These are phyloP conservation scores for Pichia insulana DNA, from an alignment of 805 yeast species.

Conservation along the genomic window DNA sequence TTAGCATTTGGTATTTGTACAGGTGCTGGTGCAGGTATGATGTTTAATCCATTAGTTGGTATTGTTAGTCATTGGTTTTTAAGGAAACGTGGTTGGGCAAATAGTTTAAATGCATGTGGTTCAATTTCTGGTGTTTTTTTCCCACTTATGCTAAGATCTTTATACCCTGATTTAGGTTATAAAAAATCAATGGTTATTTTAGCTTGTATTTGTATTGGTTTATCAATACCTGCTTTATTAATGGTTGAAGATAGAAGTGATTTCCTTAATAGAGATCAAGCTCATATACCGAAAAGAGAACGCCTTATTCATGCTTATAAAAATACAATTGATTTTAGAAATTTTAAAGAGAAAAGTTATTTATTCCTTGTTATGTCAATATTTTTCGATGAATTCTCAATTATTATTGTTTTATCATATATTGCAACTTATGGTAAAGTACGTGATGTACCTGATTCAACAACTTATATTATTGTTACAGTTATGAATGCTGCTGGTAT, in stretches of 20 bases:
- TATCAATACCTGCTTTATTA: slow-evolving; percentile 28
- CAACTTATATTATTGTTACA: slow-evolving; percentile 40
- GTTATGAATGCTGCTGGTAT: slow-evolving; percentile 40
- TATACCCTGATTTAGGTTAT: slow-evolving; percentile 44
- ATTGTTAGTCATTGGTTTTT: slow-evolving; percentile 62
- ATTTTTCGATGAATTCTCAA: slow-evolving; percentile 40
- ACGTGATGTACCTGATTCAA: slow-evolving; percentile 35
- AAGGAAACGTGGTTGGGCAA: slow-evolving; percentile 48
- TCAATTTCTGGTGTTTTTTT: slow-evolving; percentile 45
- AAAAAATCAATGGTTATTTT: slow-evolving; percentile 46
- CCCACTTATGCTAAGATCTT: slow-evolving; percentile 43
- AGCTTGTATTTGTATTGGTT: slow-evolving; percentile 37
- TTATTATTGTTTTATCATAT: slow-evolving; percentile 41
- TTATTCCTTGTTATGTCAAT: slow-evolving; percentile 33
- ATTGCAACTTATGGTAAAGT: slow-evolving; percentile 45
- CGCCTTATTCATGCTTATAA: slow-evolving; percentile 12
- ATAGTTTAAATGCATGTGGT: slow-evolving; percentile 42
- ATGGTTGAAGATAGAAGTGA: slow-evolving; percentile 36
- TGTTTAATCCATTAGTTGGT: slow-evolving; percentile 54
- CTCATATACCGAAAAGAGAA: slow-evolving; percentile 13
- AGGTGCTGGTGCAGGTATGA: slow-evolving; percentile 54
- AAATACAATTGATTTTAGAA: slow-evolving; percentile 31
- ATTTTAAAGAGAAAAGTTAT: slow-evolving; percentile 31
- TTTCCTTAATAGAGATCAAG: slow-evolving; percentile 18
- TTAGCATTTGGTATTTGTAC: slow-evolving; percentile 47